These are phyloP conservation scores for Aspergillus luchuensis DNA, from an alignment of 2,329 filamentous ascomycete genomes.

Conservation along the genomic window DNA sequence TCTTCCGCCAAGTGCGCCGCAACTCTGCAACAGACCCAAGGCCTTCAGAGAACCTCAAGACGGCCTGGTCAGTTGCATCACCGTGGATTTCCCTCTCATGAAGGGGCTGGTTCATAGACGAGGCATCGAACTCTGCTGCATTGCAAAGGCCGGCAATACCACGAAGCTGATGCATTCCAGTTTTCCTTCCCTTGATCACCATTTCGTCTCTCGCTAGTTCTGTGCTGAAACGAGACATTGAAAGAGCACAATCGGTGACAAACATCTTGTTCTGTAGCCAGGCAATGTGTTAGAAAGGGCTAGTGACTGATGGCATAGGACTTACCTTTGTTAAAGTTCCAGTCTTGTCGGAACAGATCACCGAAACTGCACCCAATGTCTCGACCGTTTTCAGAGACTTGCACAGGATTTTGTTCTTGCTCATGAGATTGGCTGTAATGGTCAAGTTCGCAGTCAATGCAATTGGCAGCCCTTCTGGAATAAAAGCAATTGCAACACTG, in stretches of 20 bases:
- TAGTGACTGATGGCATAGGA: not conserved
- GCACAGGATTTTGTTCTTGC: slow-evolving; percentile 74
- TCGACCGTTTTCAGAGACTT: slow-evolving; percentile 79
- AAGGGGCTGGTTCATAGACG: slow-evolving; percentile 61
- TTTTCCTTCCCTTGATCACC: slow-evolving; percentile 5
- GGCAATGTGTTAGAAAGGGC: slow-evolving; percentile 6
- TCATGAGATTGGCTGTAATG: slow-evolving; percentile 76
- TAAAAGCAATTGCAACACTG: slow-evolving; percentile 72
- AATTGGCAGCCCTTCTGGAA: slow-evolving; percentile 73
- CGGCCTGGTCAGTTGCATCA: slow-evolving; percentile 74
- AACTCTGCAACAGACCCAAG: slow-evolving; percentile 63
- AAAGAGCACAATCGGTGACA: slow-evolving; percentile 63
- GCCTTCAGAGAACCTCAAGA: slow-evolving; percentile 70
- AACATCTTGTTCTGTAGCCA: slow-evolving; percentile 65
- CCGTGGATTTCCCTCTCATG: slow-evolving; percentile 67
- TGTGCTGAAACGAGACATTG: slow-evolving; percentile 43
- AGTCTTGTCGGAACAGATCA: slow-evolving; percentile 77
- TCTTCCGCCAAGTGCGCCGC: slow-evolving; percentile 64
- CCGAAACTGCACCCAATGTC: slow-evolving; percentile 70
- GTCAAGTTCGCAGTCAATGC: slow-evolving; percentile 71
- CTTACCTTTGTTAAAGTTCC: slow-evolving; percentile 46
- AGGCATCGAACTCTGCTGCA: slow-evolving; percentile 71
- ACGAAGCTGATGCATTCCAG: slow-evolving; percentile 58
- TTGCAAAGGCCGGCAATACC: slow-evolving; percentile 70
- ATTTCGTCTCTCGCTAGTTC: slow-evolving; percentile 55